These are phyloP conservation scores for Kregervanrija pseudodelftensis DNA, from an alignment of 805 yeast genomes.

Conservation along the genomic window DNA sequence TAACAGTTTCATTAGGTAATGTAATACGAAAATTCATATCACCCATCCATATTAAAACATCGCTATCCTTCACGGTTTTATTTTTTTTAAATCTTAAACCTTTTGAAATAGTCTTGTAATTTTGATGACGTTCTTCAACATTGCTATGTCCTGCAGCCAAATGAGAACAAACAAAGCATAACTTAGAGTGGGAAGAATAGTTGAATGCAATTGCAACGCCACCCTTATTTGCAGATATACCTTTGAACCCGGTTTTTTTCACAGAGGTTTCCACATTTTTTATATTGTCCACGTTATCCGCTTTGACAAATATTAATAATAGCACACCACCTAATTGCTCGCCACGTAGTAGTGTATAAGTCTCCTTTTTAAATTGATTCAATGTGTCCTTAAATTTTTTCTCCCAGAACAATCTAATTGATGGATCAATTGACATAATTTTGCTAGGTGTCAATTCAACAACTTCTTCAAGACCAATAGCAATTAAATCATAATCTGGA, in stretches of 20 bases:
- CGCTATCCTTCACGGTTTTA: constrained; percentile 64
- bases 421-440: constrained; percentile 70
- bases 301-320: constrained; percentile 58
- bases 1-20: constrained; percentile 63
- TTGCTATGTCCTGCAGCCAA: constrained; percentile 88
- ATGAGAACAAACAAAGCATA: constrained; percentile 82
- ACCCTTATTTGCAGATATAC: constrained; percentile 65
- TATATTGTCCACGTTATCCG: constrained; percentile 42
- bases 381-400: constrained; percentile 42
- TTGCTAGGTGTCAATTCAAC: constrained; percentile 79
- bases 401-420: constrained; percentile 59
- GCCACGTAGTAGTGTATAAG: constrained; percentile 48
- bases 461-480: constrained; percentile 84
- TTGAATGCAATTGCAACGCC: constrained; percentile 51
- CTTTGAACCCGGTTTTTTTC: constrained; percentile 91
- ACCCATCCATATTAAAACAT: constrained; percentile 83
- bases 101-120: constrained; percentile 70
- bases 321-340: constrained; percentile 86
- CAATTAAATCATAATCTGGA: constrained; percentile 57
- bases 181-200: constrained; percentile 45
- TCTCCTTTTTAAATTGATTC: constrained; percentile 31
- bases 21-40: constrained; percentile 86
- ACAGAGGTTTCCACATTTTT: constrained; percentile 61
- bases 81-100: constrained; percentile 59
- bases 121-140: constrained; percentile 76